Evolutionary conservation across 208 protist genomes (phyloP), one percentile per base, ranked within the genome.

Genomic region (Tritrichomonas musculus): DNA sequence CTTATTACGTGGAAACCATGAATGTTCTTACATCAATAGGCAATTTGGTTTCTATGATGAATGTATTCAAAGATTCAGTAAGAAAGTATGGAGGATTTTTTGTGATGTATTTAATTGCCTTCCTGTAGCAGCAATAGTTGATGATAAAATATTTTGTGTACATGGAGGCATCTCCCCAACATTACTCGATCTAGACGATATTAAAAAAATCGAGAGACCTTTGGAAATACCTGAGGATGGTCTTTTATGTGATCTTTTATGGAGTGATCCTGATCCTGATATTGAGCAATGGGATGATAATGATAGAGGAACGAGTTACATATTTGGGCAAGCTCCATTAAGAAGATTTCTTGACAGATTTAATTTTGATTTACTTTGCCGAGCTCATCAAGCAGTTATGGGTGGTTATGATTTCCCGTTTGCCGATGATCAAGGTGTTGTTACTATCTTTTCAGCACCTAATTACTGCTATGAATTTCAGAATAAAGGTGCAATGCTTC

Each of bases 401-500:
- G 96, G 97, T 93, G 96, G 96, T 11, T 97, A 99, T 95, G 97
- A 99, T 93, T 99, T 99, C 95, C 99, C 99, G 94, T 77, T 44
- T 17, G 11, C 25, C 1, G 98, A 98, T 14, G 97, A 99, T 93
- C 95, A 98, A 39, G 97, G 98, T 93, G 96, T 99, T 82, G 97
- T 99, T 33, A 99, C 99, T 0, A 95, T 99, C 14, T 99, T 99
- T 95, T 98, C 97, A 8, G 99, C 99, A 0, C 99, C 99, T 36
- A 99, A 99, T 96, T 99, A 99, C 95, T 99, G 98, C 96, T 25
- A 49, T 41, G 98, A 99, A 94, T 99, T 99, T 96, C 98, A 99
- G 93, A 99, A 99, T 94, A 96, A 98, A 39, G 99, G 98, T 30
- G 98, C 98, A 11, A 97, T 99, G 95, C 95, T 96, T 94, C 94